Percentiles rank a stretch among this genome's conserved stretches.
phyloP scores from a whole-genome alignment of 2,329 filamentous ascomycete genomes.

The Cyphellophora europaea region DNA sequence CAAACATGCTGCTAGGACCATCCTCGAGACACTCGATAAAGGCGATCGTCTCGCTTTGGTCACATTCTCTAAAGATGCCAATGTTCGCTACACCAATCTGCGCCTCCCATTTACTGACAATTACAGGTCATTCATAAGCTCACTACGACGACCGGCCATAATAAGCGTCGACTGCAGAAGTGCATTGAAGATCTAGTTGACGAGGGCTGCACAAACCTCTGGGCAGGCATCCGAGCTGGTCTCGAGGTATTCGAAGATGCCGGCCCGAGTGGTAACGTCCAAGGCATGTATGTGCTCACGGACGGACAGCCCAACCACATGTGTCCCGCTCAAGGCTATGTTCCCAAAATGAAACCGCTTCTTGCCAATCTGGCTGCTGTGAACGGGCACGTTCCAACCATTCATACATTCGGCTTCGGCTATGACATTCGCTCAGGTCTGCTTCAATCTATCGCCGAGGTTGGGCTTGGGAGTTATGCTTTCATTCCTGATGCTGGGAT shows the following conservation, averaged over 20 bases:
- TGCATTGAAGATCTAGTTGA: constrained; percentile 36
- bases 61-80: constrained; percentile 38
- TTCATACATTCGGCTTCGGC: constrained; percentile 48
- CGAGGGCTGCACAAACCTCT: constrained; percentile 43
- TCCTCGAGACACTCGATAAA: constrained; percentile 47
- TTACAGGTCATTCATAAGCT: constrained; percentile 34
- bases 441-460: constrained; percentile 51
- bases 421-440: constrained; percentile 42
- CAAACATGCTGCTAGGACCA: constrained; percentile 51
- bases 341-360: constrained; percentile 40
- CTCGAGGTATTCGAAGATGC: constrained; percentile 36
- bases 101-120: constrained; percentile 1
- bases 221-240: constrained; percentile 46
- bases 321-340: constrained; percentile 45
- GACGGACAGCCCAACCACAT: constrained; percentile 41
- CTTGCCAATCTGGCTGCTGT: constrained; percentile 15
- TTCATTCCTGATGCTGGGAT: constrained; percentile 56
- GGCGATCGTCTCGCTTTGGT: constrained; percentile 50
- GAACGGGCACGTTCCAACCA: constrained; percentile 26
- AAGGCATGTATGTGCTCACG: constrained; percentile 25
- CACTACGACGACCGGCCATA: constrained; percentile 35
- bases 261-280: constrained; percentile 20
- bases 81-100: constrained; percentile 18
- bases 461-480: constrained; percentile 48
- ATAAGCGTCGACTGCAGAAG: constrained; percentile 34